Evolutionary conservation across 805 yeast genomes (phyloP).

Genomic region (Helenozyma rhizophorensis): DNA sequence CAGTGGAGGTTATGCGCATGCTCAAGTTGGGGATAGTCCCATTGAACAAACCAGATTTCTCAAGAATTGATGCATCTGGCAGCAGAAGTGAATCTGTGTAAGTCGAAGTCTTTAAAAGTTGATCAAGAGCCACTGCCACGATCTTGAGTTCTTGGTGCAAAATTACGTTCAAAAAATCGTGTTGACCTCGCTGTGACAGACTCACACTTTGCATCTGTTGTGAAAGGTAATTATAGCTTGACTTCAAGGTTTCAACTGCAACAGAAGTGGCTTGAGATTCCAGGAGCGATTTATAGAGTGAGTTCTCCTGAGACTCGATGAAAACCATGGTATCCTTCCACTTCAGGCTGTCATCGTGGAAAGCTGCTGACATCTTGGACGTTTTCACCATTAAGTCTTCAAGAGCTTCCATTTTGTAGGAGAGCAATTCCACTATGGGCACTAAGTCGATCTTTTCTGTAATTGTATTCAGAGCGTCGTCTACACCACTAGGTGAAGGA

Average conservation of each 20-base stretch:
- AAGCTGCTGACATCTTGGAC: slow-evolving; percentile 24
- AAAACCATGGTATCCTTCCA: slow-evolving; percentile 26
- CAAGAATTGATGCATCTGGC: no score
- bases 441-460: slow-evolving; percentile 27
- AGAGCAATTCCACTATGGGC: slow-evolving; percentile 29
- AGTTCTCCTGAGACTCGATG: slow-evolving; percentile 24
- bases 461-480: slow-evolving; percentile 33
- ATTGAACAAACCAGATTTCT: background rate
- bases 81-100: no score
- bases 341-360: slow-evolving; percentile 21
- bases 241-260: background rate
- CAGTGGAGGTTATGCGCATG: background rate
- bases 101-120: no score
- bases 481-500: no score
- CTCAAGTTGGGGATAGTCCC: background rate
- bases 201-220: no score
- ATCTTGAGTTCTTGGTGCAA: no score
- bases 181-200: no score
- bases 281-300: slow-evolving; percentile 12
- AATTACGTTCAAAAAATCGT: no score
- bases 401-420: slow-evolving; percentile 25
- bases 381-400: slow-evolving; percentile 20
- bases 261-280: background rate
- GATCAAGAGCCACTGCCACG: no score
- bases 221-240: background rate